These are phyloP conservation scores for Lachnellula cervina DNA, from an alignment of 2,329 filamentous ascomycete species.

Conservation along the genomic window DNA sequence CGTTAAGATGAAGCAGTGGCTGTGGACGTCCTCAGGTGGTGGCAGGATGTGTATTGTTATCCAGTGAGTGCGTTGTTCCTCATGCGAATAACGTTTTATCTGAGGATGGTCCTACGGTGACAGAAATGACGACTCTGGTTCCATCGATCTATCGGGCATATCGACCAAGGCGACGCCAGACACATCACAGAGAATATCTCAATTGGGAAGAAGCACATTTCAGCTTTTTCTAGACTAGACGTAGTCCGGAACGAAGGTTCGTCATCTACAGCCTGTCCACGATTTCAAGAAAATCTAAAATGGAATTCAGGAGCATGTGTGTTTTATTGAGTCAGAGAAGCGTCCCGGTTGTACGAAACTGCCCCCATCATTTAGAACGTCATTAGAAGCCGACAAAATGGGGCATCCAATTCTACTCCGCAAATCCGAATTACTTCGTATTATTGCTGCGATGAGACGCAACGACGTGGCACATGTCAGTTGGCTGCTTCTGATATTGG, in stretches of 20 bases:
- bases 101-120: conserved; percentile 37
- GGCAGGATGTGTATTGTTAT: conserved; percentile 61
- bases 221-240: neutral
- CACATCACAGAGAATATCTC: conserved; percentile 28
- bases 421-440: too few species aligned
- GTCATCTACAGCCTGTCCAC: too few species aligned
- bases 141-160: conserved; percentile 42
- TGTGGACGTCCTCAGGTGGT: conserved; percentile 63
- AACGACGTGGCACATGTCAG: too few species aligned
- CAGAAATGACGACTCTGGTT: conserved; percentile 45
- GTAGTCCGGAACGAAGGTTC: neutral
- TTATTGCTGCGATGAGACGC: too few species aligned
- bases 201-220: conserved; percentile 35
- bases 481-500: too few species aligned
- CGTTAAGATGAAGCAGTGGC: conserved; percentile 41
- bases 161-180: conserved; percentile 31
- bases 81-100: neutral
- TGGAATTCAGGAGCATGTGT: neutral
- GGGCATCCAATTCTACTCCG: too few species aligned
- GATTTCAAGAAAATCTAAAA: neutral
- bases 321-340: neutral
- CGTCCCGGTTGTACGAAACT: too few species aligned
- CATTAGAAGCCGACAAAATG: too few species aligned
- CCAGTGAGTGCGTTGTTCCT: conserved; percentile 18
- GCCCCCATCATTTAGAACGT: too few species aligned